A percentile compares a stretch with the other conserved stretches of the same genome.
Conservation (phyloP, 2,329 filamentous ascomycete species). For the Exserohilum turcica region DNA sequence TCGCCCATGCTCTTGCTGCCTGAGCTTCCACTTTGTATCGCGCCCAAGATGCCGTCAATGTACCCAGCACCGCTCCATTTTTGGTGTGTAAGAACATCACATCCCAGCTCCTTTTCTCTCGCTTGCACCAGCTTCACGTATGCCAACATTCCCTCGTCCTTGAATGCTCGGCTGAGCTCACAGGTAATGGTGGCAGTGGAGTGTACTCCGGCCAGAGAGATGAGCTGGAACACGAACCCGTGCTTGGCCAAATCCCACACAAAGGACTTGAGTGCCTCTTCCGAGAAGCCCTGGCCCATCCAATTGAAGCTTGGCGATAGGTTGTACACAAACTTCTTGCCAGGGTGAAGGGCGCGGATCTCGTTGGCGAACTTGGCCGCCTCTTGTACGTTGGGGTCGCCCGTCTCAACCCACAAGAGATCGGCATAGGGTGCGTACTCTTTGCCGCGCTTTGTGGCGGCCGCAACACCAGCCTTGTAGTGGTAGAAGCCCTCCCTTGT, state of each 20-base stretch:
- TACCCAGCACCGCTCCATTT: slow-evolving; percentile 79
- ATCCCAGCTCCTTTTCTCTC: slow-evolving; percentile 85
- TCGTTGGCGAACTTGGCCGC: slow-evolving; percentile 75
- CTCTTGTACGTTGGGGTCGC: slow-evolving; percentile 80
- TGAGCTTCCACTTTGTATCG: slow-evolving; percentile 89
- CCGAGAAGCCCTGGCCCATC: slow-evolving; percentile 91
- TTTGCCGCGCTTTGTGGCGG: slow-evolving; percentile 90
- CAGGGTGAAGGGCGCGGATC: slow-evolving; percentile 71
- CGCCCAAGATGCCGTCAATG: slow-evolving; percentile 86
- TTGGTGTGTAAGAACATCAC: slow-evolving; percentile 93
- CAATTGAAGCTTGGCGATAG: slow-evolving; percentile 97
- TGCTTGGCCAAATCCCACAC: slow-evolving; percentile 95
- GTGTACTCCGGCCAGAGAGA: slow-evolving; percentile 68
- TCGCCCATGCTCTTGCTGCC: slow-evolving; percentile 93
- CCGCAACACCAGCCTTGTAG: slow-evolving; percentile 79
- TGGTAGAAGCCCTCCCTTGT: slow-evolving; percentile 95
- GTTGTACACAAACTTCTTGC: slow-evolving; percentile 95
- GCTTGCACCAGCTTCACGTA: slow-evolving; percentile 94
- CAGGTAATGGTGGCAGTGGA: slow-evolving; percentile 67
- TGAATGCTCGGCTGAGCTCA: slow-evolving; percentile 82
- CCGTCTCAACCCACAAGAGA: slow-evolving; percentile 96
- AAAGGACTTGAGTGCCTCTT: slow-evolving; percentile 82
- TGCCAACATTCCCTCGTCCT: slow-evolving; percentile 90
- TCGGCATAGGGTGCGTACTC: slow-evolving; percentile 92
- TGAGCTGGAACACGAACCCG: slow-evolving; percentile 71